Evolutionary conservation across 495 filamentous ascomycete species (phyloP), one percentile per base, ranked within the genome.

Genomic region (Aspergillus heteromorphus): DNA sequence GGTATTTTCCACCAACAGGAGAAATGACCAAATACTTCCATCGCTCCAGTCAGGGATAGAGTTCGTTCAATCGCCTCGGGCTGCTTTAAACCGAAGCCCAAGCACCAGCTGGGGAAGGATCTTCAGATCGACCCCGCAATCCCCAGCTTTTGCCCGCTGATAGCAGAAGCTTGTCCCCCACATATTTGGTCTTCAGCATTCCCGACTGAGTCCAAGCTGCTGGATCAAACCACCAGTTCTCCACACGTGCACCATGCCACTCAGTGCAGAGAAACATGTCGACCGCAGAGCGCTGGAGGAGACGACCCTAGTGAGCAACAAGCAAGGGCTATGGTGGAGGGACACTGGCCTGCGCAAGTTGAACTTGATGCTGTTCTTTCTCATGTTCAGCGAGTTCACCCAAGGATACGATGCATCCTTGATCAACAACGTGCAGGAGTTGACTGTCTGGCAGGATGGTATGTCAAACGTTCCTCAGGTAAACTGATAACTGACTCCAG

Each of bases 241-340:
- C 7, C 23, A 4, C 23, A 2, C 13, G 34, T 13, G 11, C 34
- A n/a, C 34, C 34, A 38, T 38, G 34, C 11, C 34, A 38, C 10
- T 38, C 13, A 38, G 6, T 5, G 13, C 34, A 38, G 34, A n/a
- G 6, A 38, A 38, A 14, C 34, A 38, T 38, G 34, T 38, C 34
- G 34, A 38, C n/a, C 34, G 34, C 34, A 38, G 34, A 38, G 34
- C 34, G 5, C 34, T 38, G 11, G 34, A 38, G 13, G 34, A 38
- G 4, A 38, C 34, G 2, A 38, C 34, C 1, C 1, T 38, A 13
- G 34, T 38, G 10, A 38, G 34, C 34, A 38, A 38, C 34, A 38
- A 38, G n/a, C 10, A 38, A n/a, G 34, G 34, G n/a, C 34, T 38
- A 42, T 74, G 71, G 71, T 72, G 48, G 17, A 69, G 65, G 40